Evolutionary conservation across 1,284 basidiomycete genomes (phyloP), one percentile per base, ranked within the genome.

Genomic region (Singerocomus rubriflavus): DNA sequence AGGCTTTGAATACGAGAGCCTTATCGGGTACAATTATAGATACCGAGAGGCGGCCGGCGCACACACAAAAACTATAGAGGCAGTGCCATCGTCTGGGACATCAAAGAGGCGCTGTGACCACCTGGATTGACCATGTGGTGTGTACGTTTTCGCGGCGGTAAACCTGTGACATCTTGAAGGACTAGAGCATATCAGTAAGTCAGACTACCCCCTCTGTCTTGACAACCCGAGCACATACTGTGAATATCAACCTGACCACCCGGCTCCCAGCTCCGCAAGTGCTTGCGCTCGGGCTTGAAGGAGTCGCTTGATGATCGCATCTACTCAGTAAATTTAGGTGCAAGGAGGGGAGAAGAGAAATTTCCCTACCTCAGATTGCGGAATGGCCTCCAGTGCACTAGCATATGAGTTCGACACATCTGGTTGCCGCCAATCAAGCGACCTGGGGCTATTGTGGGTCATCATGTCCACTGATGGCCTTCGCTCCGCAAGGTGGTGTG

Each of bases 261-360:
- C 60, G 75, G 78, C 54, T 82, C 81, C 80, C 80, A 82, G 51
- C 70, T 76, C 57, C 81, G 73, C 58, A 74, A 71, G 66, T 81
- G 80, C 60, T 83, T 82, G 65, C 81, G 72, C 57, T 70, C 69
- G 54, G 59, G 59, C 58, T 77, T 72, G 60, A 67, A 71, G 57
- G 69, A 68, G 64, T 80, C 75, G 68, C 65, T 67, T 69, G 67
- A 70, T 62, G 60, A 69, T 52, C 68, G 68, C 48, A 67, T 66
- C 65, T 67, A 60, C 56, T 54, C 74, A 75, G 58, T 57, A 61
- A 58, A 58, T 50, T 63, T 46, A 55, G 53, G 57, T 56, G 52
- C 55, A 51, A 55, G 42, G 48, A 51, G 53, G 52, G 34, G 44
- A 46, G 42, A 9, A 44, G 35, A 50, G 35, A 59, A 53, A 11